Conservation (phyloP, 768 basidiomycete species). For the Mrakia gelida region DNA sequence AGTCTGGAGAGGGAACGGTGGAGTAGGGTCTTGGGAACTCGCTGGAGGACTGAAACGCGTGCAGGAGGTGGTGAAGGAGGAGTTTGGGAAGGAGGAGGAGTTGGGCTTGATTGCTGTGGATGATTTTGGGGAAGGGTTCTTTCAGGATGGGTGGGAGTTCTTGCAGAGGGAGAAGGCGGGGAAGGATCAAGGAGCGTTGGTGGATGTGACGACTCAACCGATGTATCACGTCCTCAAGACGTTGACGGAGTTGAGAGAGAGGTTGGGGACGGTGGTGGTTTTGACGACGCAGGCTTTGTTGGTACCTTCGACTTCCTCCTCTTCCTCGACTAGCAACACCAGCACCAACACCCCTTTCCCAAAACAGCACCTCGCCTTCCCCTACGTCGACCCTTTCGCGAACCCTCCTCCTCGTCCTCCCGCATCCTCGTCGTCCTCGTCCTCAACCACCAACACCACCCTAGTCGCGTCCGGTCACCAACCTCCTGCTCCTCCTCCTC, state of each 20-base stretch:
- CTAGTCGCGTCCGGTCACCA: neutral
- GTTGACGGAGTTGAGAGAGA: slow-evolving; percentile 5
- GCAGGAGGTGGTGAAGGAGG: neutral
- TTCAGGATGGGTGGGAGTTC: slow-evolving; percentile 9
- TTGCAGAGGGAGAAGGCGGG: neutral
- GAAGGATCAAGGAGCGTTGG: neutral
- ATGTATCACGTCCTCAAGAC: slow-evolving; percentile 23
- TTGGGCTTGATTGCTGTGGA: slow-evolving; percentile 15
- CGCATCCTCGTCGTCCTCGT: neutral
- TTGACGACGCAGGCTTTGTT: slow-evolving; percentile 11
- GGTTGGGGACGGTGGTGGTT: slow-evolving; percentile 1
- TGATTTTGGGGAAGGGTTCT: slow-evolving; percentile 11
- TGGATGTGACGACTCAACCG: neutral
- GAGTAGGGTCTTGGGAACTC: slow-evolving; percentile 7
- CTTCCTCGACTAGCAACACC: too few relatives aligned
- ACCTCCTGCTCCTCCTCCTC: neutral
- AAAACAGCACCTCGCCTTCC: slow-evolving; percentile 7
- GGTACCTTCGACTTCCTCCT: neutral
- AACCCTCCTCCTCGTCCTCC: neutral
- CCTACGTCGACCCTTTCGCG: neutral
- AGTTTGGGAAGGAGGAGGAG: slow-evolving; percentile 11
- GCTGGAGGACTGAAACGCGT: neutral
- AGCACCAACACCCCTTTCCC: neutral
- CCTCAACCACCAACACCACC: neutral
- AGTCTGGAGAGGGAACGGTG: neutral